These are phyloP conservation scores for Entonaema liquescens DNA, from an alignment of 495 filamentous ascomycete genomes.

Conservation along the genomic window DNA sequence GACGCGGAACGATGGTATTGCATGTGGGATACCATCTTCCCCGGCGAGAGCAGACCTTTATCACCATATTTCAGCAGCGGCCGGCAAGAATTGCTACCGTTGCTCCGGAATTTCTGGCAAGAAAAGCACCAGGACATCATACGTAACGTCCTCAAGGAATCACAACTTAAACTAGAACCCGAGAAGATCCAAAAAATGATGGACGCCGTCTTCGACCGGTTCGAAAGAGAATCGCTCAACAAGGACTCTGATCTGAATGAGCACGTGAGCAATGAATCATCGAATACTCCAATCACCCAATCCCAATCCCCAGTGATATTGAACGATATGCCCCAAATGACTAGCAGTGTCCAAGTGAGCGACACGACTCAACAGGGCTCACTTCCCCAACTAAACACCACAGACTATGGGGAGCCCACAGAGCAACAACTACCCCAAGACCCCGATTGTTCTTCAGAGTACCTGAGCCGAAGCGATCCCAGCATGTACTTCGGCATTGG, in stretches of 20 bases:
- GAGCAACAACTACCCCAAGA: neutral
- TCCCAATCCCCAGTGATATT: neutral
- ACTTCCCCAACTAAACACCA: neutral
- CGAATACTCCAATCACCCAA: neutral
- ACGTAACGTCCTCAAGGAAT: neutral
- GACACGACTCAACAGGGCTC: too few species aligned
- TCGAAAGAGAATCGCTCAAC: neutral
- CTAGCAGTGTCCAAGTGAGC: too few species aligned
- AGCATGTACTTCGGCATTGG: neutral
- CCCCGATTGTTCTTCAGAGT: neutral
- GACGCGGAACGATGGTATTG: neutral
- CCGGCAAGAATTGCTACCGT: constrained; percentile 5
- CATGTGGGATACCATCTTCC: neutral
- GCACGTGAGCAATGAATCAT: neutral
- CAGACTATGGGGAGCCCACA: neutral
- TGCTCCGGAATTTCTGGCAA: constrained; percentile 19
- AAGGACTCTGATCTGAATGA: neutral
- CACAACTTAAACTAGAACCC: neutral
- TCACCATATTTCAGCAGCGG: neutral
- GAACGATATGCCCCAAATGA: neutral
- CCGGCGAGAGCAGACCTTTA: neutral
- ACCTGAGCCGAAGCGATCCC: neutral
- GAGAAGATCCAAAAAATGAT: neutral
- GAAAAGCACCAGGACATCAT: constrained; percentile 3
- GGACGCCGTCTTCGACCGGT: neutral